Evolutionary conservation across 345 rosid species (phyloP), one percentile per base, ranked within the genome.

Genomic region (Alliaria petiolata): DNA sequence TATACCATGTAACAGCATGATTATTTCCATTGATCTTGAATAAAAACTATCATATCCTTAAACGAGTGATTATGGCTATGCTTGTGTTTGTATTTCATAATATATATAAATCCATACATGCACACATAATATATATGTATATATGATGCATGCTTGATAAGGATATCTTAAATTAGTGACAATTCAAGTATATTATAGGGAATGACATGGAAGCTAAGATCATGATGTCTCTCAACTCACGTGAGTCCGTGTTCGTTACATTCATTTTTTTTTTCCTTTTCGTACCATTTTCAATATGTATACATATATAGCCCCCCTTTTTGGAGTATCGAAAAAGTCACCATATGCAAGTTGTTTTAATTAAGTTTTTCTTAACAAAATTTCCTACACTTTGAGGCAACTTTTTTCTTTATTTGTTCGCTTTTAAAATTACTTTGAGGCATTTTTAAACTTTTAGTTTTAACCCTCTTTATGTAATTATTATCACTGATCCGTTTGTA

Each of bases 241-340:
- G 75, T 75, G 79, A 69, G 65, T 62, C 33, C 57, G 60, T 61
- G 62, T 67, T 75, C 59, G 79, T 75, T 44, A 62, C 36, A 13
- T 61, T 68, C 69, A 40, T 14, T 7, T 68, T 38, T 58, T n/a
- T 10, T 59, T 34, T 15, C 10, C 42, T 20, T 75, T 54, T 43
- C 58, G 64, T 75, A 68, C 55, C 30, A 68, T 54, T 43, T 52
- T 45, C 44, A 53, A 44, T 60, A 52, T 25, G 44, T 46, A 72
- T 17, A 56, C 64, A 64, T 46, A 25, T 51, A 20, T 14, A 30
- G 46, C 51, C 26, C 5, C 12, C 15, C 36, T 75, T 75, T 69
- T 75, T 43, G 65, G 70, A 62, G 70, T 75, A 68, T 75, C 75
- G 74, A 69, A 69, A 74, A 75, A 68, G 79, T 38, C 64, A 75